Conservation (phyloP, 1,284 basidiomycete genomes). For the Laetiporus sulphureus region DNA sequence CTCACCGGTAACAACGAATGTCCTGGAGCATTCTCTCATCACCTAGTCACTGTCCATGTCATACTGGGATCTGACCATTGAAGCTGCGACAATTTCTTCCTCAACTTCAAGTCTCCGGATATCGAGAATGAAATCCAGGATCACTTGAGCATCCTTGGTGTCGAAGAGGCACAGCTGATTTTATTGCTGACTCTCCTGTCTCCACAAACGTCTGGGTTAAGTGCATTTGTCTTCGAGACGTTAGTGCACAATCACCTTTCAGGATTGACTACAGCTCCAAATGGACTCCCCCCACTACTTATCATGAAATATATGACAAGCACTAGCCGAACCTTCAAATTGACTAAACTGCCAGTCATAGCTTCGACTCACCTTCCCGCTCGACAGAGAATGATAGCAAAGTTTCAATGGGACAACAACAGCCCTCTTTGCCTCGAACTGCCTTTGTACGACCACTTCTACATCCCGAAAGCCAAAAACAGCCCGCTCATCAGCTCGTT, state of each 20-base stretch:
- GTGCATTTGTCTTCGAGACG: background rate
- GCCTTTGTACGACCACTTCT: background rate
- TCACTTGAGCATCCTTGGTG: background rate
- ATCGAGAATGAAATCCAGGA: background rate
- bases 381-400: background rate
- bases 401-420: background rate
- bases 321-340: background rate
- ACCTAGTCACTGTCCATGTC: background rate
- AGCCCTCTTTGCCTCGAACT: background rate
- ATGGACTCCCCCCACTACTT: background rate
- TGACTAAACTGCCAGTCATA: background rate
- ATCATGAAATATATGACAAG: background rate
- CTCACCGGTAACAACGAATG: background rate
- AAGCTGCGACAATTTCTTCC: background rate
- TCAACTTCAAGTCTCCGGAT: background rate
- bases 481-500: background rate
- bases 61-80: background rate
- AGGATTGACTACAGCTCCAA: background rate
- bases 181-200: background rate
- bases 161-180: background rate
- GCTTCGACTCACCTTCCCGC: background rate
- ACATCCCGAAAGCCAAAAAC: background rate
- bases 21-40: background rate
- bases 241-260: background rate
- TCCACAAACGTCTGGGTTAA: background rate